Conservation (phyloP, 1,139 yeast species). For the Geotrichum aggregatum region DNA sequence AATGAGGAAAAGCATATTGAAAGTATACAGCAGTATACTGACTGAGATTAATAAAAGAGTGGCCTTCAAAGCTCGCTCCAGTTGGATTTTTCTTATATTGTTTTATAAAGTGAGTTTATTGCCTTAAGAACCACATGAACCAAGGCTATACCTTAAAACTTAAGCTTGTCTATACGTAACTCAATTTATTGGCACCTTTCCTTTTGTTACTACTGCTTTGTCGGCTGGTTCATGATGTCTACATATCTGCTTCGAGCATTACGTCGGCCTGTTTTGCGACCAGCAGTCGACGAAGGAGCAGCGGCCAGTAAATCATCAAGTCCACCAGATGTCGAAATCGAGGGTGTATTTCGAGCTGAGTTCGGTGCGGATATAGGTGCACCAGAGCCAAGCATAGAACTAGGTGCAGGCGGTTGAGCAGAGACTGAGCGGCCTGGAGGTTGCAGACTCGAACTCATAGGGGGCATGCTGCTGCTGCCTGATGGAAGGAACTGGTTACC, state of each 20-base stretch:
- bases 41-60: too few relatives aligned
- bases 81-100: too few relatives aligned
- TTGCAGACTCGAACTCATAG: neutral
- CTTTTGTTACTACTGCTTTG: neutral
- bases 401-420: slow-evolving; percentile 4
- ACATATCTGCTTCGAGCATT: slow-evolving; percentile 72
- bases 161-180: too few relatives aligned
- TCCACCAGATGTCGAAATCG: slow-evolving; percentile 38
- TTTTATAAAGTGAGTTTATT: too few relatives aligned
- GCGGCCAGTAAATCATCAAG: slow-evolving; percentile 65
- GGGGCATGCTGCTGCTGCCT: neutral
- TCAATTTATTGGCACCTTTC: too few relatives aligned
- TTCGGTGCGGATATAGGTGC: neutral
- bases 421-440: slow-evolving; percentile 3
- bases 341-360: slow-evolving; percentile 2
- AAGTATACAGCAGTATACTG: too few relatives aligned
- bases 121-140: too few relatives aligned
- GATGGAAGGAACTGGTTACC: neutral
- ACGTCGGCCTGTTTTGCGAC: slow-evolving; percentile 53
- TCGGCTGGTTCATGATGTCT: slow-evolving; percentile 57
- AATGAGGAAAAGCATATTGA: too few relatives aligned
- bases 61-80: too few relatives aligned
- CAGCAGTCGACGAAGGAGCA: slow-evolving; percentile 38
- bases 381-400: slow-evolving; percentile 1
- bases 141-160: too few relatives aligned